A percentile compares a stretch with the other conserved stretches of the same genome.
phyloP scores from a whole-genome alignment of 495 filamentous ascomycete species.

The Penicillium pulvis region DNA sequence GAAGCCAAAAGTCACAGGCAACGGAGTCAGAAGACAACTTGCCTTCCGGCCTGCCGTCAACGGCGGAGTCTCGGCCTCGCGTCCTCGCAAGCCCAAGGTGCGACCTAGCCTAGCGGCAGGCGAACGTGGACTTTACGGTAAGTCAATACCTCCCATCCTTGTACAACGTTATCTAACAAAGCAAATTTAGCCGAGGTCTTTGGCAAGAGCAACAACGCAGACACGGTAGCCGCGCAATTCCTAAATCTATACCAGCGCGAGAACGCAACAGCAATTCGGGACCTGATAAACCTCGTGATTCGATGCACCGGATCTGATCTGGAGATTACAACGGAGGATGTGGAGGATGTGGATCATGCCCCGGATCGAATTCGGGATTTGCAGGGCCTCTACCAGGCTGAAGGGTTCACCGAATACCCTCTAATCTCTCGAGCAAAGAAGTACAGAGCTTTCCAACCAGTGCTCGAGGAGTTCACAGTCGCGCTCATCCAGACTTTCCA shows the following conservation, averaged over 20 bases:
- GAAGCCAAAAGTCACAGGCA: constrained; percentile 59
- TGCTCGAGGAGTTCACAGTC: constrained; percentile 76
- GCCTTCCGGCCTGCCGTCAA: constrained; percentile 52
- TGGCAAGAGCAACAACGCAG: constrained; percentile 63
- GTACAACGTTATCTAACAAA: constrained; percentile 5
- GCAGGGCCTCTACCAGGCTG: constrained; percentile 76
- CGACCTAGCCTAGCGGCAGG: constrained; percentile 64
- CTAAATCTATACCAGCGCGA: constrained; percentile 70
- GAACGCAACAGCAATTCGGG: constrained; percentile 67
- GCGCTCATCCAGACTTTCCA: constrained; percentile 73
- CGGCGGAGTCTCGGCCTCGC: constrained; percentile 41
- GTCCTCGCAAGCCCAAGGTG: constrained; percentile 56
- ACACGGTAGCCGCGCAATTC: constrained; percentile 83
- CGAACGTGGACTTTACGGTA: constrained; percentile 77
- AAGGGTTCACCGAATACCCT: constrained; percentile 88
- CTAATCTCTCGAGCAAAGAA: constrained; percentile 77
- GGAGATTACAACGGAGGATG: constrained; percentile 72
- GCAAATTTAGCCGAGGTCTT: constrained; percentile 71
- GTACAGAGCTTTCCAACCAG: constrained; percentile 69
- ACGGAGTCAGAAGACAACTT: constrained; percentile 55
- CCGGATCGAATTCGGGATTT: constrained; percentile 70
- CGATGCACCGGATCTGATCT: constrained; percentile 78
- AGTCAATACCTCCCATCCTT: constrained; percentile 23
- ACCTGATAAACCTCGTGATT: constrained; percentile 87
- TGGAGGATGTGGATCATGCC: constrained; percentile 81